Evolutionary conservation across 2,329 filamentous ascomycete genomes (phyloP), one percentile per base, ranked within the genome.

Genomic region (Aspergillus transmontanensis): DNA sequence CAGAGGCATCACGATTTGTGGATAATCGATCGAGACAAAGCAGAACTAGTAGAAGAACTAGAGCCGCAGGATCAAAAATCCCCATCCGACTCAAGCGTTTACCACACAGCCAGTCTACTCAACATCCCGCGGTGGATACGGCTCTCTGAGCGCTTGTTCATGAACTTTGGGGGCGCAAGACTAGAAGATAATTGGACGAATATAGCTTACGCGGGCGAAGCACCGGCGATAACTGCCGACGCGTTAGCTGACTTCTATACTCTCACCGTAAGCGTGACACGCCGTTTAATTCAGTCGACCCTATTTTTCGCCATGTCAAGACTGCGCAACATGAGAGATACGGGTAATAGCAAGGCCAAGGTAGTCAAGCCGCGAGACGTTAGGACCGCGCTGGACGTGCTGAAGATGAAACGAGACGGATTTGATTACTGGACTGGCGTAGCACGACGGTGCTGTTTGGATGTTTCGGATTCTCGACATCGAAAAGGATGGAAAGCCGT

Each of bases 171-270:
- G 64, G 83, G 84, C 14, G 75, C 81, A 2, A 80, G 85, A 48
- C 78, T 82, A 14, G 86, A 87, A 59, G 84, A 86, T 60, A 93
- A 92, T 72, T 96, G 91, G 92, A 81, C 80, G 39, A 82, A 81
- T 45, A 70, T 91, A 9, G 83, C 84, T 23, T 83, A 85, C 32
- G 75, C 75, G 58, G 71, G 71, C 4, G 83, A 86, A 61, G 81
- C 81, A 3, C 93, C 93, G 0, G 87, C 90, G 0, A 86, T 97
- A 26, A 88, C 90, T 68, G 86, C 88, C 7, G 93, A 91, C 1
- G 88, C 91, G 0, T 84, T 96, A n/a, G 84, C 86, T 6, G 92
- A 95, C 69, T 89, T 97, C 51, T 84, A 93, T 71, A 85, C 86
- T 10, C 76, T 97, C 2, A 82, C 85, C 0, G 75, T 90, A 1